Evolutionary conservation across 2,329 filamentous ascomycete genomes (phyloP), one percentile per base, ranked within the genome.

Genomic region (Claviceps fusiformis): DNA sequence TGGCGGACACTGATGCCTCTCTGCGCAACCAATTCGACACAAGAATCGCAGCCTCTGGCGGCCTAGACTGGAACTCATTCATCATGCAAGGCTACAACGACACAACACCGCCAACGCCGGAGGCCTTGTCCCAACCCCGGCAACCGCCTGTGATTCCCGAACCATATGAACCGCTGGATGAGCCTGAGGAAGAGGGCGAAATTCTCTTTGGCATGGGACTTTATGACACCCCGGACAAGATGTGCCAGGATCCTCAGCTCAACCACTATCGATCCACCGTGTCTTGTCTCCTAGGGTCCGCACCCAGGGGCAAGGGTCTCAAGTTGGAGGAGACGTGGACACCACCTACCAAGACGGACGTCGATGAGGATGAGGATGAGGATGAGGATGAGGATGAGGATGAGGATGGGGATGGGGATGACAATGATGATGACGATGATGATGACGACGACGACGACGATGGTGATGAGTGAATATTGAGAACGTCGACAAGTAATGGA

Each of bases 251-350:
- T 55, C 71, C 75, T 35, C 71, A 75, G 52, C 65, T 79, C 54
- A 71, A 81, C 68, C 75, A 79, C 70, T 76, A 82, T 69, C 67
- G 75, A 52, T 75, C 75, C 5, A 78, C 77, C 31, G 74, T 80
- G 55, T 76, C 74, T 41, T 75, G 76, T 31, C 67, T 87, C 19
- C 68, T 83, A 50, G 77, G 78, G 29, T 70, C 78, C 8, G 67
- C 73, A 1, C 72, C 77, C 3, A 75, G 72, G 19, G 86, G 87
- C 56, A 88, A 89, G 67, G 87, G 87, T 0, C 72, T 92, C 61
- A 92, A 90, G 66, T 73, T 93, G 3, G 87, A 92, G 68, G 87
- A 91, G 66, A 87, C 86, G 0, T 92, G 78, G 86, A 85, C 81
- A 67, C 87, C 77, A 19, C 85, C 83, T 10, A 76, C 79, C 5